Evolutionary conservation across 2,329 filamentous ascomycete genomes (phyloP).

Genomic region (Raffaelea albimanens): DNA sequence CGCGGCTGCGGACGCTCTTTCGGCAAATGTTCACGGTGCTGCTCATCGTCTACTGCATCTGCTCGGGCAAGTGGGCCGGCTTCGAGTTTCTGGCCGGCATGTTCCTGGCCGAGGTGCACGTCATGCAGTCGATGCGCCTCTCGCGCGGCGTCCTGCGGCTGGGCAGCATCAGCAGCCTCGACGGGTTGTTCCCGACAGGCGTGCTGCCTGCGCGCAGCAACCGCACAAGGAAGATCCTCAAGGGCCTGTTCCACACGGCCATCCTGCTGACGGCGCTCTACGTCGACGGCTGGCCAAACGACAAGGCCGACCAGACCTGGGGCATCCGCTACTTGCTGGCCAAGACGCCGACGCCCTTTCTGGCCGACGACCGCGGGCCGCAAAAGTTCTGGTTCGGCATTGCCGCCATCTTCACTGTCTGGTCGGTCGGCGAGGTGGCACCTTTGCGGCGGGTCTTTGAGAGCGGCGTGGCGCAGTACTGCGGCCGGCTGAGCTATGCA

Average conservation of each 20-base stretch:
- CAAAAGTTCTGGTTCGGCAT: constrained; percentile 22
- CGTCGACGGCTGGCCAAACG: constrained; percentile 13
- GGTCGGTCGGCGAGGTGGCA: constrained; percentile 12
- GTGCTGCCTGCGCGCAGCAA: background rate
- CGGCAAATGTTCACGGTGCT: constrained; percentile 8
- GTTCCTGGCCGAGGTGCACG: constrained; percentile 20
- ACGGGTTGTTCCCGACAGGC: too few species aligned
- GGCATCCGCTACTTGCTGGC: constrained; percentile 21
- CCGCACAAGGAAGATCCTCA: too few species aligned
- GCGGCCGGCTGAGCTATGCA: constrained; percentile 51
- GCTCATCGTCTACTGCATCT: constrained; percentile 16
- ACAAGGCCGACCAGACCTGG: constrained; percentile 10
- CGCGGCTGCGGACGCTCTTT: constrained; percentile 11
- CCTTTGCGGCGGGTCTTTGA: constrained; percentile 20
- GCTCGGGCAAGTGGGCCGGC: constrained; percentile 17
- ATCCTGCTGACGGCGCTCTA: background rate
- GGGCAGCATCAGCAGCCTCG: background rate
- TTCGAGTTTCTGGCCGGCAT: constrained; percentile 23
- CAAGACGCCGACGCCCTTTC: constrained; percentile 24
- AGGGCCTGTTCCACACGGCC: constrained; percentile 17
- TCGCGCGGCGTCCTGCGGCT: background rate
- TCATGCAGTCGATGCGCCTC: constrained; percentile 14
- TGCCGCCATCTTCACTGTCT: constrained; percentile 16
- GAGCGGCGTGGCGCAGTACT: constrained; percentile 26
- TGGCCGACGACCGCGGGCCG: constrained; percentile 14